Percentiles rank a stretch among this genome's conserved stretches.
phyloP scores from a whole-genome alignment of 768 basidiomycete species.

The Macrolepiota dolichaula region DNA sequence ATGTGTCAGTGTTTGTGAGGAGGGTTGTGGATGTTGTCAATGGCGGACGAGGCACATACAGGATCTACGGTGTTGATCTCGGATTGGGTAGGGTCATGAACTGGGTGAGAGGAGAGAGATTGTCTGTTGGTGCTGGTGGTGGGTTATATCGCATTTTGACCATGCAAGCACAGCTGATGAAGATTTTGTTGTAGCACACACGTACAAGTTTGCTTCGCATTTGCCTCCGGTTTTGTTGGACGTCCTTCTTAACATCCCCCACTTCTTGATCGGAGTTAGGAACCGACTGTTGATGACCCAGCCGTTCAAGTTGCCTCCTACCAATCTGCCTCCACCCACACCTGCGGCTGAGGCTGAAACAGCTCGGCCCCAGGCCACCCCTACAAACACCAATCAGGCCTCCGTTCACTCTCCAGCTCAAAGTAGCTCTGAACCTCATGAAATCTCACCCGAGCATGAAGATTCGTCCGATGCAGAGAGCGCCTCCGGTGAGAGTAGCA shows the following conservation, averaged over 20 bases:
- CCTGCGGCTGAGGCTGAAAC: conserved; percentile 7
- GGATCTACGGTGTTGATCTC: conserved; percentile 41
- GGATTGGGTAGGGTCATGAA: conserved; percentile 46
- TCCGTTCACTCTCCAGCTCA: not conserved
- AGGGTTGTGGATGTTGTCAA: conserved; percentile 59
- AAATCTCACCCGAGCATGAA: conserved; percentile 20
- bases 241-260: conserved; percentile 60
- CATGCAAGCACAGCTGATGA: conserved; percentile 6
- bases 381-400: conserved; percentile 5
- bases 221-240: conserved; percentile 68
- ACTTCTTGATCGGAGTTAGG: conserved; percentile 57
- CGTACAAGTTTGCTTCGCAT: conserved; percentile 67
- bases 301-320: conserved; percentile 36
- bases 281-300: conserved; percentile 56
- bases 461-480: conserved; percentile 66
- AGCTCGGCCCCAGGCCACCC: conserved; percentile 7
- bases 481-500: conserved; percentile 40
- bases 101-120: conserved; percentile 63
- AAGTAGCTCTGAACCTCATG: conserved; percentile 10
- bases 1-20: conserved; percentile 56
- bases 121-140: conserved; percentile 82
- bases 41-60: conserved; percentile 44
- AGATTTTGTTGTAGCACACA: conserved; percentile 46
- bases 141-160: conserved; percentile 18
- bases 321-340: conserved; percentile 25